Base-by-base conservation (phyloP, 345 rosid species). In the Ailanthus altissimus region DNA sequence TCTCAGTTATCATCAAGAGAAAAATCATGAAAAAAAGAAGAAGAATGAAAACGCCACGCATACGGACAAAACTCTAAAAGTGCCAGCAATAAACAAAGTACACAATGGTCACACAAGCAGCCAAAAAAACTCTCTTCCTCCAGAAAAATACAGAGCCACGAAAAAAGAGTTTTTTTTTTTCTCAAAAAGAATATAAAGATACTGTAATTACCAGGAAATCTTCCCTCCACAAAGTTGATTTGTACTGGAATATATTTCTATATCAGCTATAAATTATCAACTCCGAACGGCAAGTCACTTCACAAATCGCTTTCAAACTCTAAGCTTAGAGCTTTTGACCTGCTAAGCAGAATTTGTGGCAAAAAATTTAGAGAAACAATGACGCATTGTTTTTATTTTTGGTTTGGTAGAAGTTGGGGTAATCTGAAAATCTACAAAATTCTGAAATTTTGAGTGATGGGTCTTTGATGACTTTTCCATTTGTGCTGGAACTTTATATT, bases 151-250 rank as follows among this genome's bases (percentile, higher is more conserved):
- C 70, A 69, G 58, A 83, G 32, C 59, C 80, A 56, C 47, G 8
- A 40, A 51, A 47, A 47, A 77, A 15, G 70, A 25, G 8, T 49
- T 25, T 23, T 45, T 14, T 36, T 1, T 11, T 45, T 14, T 36
- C 0, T 11, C 20, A 23, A 11, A 1, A 21, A 54, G 12, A 21
- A 18, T 5, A 38, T 23, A 62, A 15, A 32, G 15, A 36, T 8
- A 18, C 28, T 49, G 20, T 21, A 66, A 82, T 78, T 75, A 85
- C 87, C 81, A 12, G 36, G 78, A 85, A 75, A 72, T 68, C 61
- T 70, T 79, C 73, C 72, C 77, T 63, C 84, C 84, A 84, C 81
- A 72, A 67, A n/a, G n/a, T 20, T n/a, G 43, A 69, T 58, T 51
- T 62, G 38, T 38, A 67, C 40, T 21, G 54, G 32, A 58, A 36